Conservation (phyloP, 768 basidiomycete species). For the Trametes cubensis region DNA sequence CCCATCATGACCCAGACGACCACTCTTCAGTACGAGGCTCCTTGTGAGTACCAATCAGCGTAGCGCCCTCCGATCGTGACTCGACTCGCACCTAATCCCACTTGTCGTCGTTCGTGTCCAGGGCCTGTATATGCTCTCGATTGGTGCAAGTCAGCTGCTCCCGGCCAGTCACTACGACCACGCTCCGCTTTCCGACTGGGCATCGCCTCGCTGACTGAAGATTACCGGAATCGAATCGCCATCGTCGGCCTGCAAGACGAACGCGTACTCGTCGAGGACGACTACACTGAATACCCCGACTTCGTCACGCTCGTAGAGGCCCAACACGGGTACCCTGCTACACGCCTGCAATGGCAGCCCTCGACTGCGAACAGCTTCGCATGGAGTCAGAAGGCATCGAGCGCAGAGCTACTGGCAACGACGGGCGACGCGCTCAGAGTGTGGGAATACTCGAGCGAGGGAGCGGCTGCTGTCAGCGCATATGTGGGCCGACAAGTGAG, state of each 20-base stretch:
- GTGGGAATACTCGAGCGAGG: slow-evolving; percentile 85
- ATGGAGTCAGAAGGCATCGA: slow-evolving; percentile 69
- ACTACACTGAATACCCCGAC: slow-evolving; percentile 81
- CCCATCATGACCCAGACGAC: slow-evolving; percentile 33
- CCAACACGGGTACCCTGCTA: slow-evolving; percentile 90
- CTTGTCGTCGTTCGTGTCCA: slow-evolving; percentile 32
- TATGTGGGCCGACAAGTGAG: slow-evolving; percentile 72
- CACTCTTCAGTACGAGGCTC: slow-evolving; percentile 36
- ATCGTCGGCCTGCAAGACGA: slow-evolving; percentile 83
- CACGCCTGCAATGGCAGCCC: slow-evolving; percentile 93
- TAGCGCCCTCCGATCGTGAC: not conserved
- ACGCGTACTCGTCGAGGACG: slow-evolving; percentile 83
- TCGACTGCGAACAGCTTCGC: slow-evolving; percentile 59
- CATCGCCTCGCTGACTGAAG: slow-evolving; percentile 83
- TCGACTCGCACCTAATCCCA: not conserved
- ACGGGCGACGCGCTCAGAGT: slow-evolving; percentile 92
- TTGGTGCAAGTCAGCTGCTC: slow-evolving; percentile 83
- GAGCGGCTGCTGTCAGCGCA: slow-evolving; percentile 52
- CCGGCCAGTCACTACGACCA: slow-evolving; percentile 70
- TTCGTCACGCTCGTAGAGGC: slow-evolving; percentile 85
- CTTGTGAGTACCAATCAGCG: slow-evolving; percentile 28
- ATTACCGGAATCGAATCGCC: slow-evolving; percentile 80
- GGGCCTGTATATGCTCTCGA: slow-evolving; percentile 88
- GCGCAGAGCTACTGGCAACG: slow-evolving; percentile 86
- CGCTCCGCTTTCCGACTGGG: slow-evolving; percentile 83